Conservation (phyloP, 2,329 filamentous ascomycete species). For the Cytospora leucostoma region DNA sequence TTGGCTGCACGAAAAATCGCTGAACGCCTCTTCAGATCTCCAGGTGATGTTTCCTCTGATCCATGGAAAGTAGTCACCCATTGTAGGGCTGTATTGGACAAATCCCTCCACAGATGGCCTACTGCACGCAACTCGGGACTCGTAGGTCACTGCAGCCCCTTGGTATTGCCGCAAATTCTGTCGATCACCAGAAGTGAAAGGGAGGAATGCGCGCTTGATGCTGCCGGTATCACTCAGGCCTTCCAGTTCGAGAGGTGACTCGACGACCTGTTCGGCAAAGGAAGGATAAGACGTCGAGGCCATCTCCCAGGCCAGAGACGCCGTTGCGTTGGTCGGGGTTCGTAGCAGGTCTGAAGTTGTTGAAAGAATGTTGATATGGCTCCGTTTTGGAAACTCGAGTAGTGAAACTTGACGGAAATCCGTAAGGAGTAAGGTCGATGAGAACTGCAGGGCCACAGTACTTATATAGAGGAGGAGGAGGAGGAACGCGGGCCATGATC, state of each 20-base stretch:
- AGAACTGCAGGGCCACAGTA: background rate
- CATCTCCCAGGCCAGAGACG: background rate
- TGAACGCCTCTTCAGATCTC: background rate
- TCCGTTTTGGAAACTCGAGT: background rate
- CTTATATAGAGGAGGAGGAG: background rate
- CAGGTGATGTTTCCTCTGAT: background rate
- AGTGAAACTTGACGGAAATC: background rate
- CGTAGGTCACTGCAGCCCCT: background rate
- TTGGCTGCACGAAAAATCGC: background rate
- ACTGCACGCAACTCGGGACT: background rate
- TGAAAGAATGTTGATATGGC: background rate
- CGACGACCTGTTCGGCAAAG: background rate
- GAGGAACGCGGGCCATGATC: background rate
- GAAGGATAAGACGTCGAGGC: background rate
- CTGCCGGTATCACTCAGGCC: background rate
- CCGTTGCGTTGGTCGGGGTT: background rate
- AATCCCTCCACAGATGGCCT: background rate
- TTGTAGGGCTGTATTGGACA: background rate
- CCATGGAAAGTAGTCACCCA: background rate
- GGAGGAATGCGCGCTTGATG: background rate
- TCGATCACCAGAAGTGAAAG: background rate
- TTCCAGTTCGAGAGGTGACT: background rate
- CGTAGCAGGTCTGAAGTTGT: background rate
- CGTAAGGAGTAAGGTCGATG: background rate
- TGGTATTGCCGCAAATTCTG: background rate